Evolutionary conservation across 257 asterid species (phyloP), one percentile per base, ranked within the genome.

Genomic region (Petunia secreta): DNA sequence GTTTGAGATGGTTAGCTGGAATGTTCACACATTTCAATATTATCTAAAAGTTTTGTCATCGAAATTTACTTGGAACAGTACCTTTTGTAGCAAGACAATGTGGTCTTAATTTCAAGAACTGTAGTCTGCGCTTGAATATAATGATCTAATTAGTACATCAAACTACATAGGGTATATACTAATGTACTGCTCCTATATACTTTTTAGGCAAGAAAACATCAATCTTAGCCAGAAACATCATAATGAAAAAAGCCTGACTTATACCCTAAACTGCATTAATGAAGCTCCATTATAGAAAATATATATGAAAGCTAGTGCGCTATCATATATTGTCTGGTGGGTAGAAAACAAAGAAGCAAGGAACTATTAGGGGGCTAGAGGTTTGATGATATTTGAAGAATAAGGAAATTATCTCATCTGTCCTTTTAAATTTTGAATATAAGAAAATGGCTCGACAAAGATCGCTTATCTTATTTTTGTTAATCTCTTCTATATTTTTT

Each of bases 61-160:
- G 16, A 68, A 39, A 46, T 8, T 71, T 9, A 6, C 60, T 43
- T 48, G 77, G 52, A 71, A 5, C 6, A 48, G 46, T 71, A 25
- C 25, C 77, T 71, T 71, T 52, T 71, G 34, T 59, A 71, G 62
- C 77, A 57, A 46, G 77, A 50, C 10, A 71, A 48, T 48, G 13
- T 71, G 60, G 9, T 69, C 2, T 69, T 48, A 16, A 69, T 69
- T 69, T 69, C 58, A 46, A 69, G 77, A 25, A 25, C 25, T 25
- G 25, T 25, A 25, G 25, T 25, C 25, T 25, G 25, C 25, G 25
- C 25, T 25, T 25, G 25, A 25, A 25, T 25, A 25, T 15, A 57
- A 57, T 15, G 9, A 57, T 57, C 63, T 57, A n/a, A 57, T 8
- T 8, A 52, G 57, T 57, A 57, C 62, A 15, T 57, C 63, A 57